phyloP scores from a whole-genome alignment of 108 stramenopile species.

The Schizochytrium sp. region DNA sequence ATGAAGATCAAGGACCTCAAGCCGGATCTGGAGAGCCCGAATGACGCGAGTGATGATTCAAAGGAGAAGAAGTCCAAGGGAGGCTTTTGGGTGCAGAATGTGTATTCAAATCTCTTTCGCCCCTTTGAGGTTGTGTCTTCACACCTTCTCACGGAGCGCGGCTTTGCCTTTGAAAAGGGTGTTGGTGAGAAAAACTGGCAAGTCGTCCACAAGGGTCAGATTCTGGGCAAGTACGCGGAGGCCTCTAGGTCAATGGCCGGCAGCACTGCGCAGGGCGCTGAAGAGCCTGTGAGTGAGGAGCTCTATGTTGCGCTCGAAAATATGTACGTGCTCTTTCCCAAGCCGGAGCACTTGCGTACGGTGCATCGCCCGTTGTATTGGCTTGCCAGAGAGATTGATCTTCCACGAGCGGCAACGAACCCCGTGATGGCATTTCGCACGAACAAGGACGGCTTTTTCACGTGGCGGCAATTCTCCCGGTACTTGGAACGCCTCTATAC shows the following conservation, averaged over 20 bases:
- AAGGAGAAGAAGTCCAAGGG: no score
- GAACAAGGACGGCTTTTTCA: background rate
- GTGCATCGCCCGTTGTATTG: background rate
- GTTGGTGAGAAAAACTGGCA: background rate
- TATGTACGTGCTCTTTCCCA: background rate
- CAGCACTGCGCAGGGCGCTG: background rate
- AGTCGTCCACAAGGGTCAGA: background rate
- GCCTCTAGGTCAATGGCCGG: background rate
- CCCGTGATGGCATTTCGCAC: no score
- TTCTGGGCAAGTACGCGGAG: background rate
- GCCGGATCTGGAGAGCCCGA: no score
- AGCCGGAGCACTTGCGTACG: background rate
- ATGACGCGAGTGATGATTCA: no score
- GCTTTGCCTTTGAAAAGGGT: background rate
- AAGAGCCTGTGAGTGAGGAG: background rate
- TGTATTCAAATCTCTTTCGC: background rate
- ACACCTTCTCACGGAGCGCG: background rate
- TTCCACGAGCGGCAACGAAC: background rate
- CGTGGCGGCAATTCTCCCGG: background rate
- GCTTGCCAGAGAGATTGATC: background rate
- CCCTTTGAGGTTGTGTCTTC: background rate
- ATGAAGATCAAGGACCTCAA: no score
- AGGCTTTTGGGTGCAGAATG: background rate
- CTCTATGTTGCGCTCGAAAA: background rate
- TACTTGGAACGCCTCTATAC: background rate